These are phyloP conservation scores for Boletus insuetus DNA, from an alignment of 768 basidiomycete species.

Conservation along the genomic window DNA sequence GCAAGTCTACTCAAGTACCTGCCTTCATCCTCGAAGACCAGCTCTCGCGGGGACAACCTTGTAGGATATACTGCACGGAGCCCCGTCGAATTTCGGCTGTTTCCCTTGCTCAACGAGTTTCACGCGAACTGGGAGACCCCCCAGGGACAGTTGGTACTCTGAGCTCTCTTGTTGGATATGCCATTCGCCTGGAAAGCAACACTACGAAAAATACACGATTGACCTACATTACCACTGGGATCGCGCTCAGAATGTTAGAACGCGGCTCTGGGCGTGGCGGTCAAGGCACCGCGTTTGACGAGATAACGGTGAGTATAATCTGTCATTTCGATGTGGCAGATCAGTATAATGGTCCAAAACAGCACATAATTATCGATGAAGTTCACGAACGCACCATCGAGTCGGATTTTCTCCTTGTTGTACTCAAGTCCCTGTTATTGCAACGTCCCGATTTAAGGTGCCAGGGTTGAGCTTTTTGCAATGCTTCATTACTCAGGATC, in stretches of 20 bases:
- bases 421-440: conserved; percentile 77
- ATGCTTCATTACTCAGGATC: conserved; percentile 1
- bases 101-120: conserved; percentile 91
- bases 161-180: conserved; percentile 87
- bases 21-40: conserved; percentile 91
- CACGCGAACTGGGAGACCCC: conserved; percentile 86
- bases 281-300: conserved; percentile 82
- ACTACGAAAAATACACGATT: conserved; percentile 75
- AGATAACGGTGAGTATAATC: conserved; percentile 74
- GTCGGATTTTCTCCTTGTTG: conserved; percentile 93
- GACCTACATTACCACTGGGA: conserved; percentile 90
- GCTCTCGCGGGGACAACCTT: conserved; percentile 72
- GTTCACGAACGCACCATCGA: conserved; percentile 97
- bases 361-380: conserved; percentile 98
- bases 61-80: conserved; percentile 94
- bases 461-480: conserved; percentile 11
- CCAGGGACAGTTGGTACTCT: conserved; percentile 73
- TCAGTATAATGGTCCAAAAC: neutral
- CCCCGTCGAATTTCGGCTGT: conserved; percentile 95
- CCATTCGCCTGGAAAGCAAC: conserved; percentile 89
- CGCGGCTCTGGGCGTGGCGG: conserved; percentile 66
- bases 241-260: conserved; percentile 97
- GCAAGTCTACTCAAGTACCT: conserved; percentile 96
- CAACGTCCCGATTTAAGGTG: conserved; percentile 85
- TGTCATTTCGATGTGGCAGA: neutral